Conservation (phyloP, 495 filamentous ascomycete species). For the Trichoderma gamsii region DNA sequence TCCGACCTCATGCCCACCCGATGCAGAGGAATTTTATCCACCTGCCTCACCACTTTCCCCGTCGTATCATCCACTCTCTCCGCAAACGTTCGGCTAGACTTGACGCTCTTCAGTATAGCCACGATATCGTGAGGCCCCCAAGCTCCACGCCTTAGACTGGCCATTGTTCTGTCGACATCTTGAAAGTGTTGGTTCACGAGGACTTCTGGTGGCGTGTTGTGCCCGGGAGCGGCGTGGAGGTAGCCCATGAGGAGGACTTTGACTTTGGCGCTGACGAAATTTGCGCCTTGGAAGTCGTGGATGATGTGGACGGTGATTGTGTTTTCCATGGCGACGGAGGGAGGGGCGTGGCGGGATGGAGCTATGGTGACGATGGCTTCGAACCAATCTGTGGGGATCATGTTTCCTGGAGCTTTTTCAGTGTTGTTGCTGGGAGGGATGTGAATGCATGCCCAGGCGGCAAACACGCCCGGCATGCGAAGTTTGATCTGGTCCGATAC, state of each 20-base stretch:
- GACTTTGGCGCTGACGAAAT: conserved; percentile 35
- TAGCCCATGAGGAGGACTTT: conserved; percentile 53
- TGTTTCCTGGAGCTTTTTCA: conserved; percentile 18
- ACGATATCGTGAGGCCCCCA: conserved; percentile 43
- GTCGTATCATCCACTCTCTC: conserved; percentile 37
- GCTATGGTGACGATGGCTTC: conserved; percentile 49
- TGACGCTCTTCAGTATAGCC: conserved; percentile 24
- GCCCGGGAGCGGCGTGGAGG: conserved; percentile 35
- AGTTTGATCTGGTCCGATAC: conserved; percentile 41
- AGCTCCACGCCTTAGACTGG: conserved; percentile 46
- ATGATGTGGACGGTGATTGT: conserved; percentile 39
- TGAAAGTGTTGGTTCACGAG: conserved; percentile 32
- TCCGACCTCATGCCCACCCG: conserved; percentile 48
- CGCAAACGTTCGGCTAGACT: conserved; percentile 25
- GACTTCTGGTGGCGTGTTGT: conserved; percentile 32
- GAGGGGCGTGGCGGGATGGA: conserved; percentile 32
- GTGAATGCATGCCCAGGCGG: conserved; percentile 52
- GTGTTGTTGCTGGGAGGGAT: conserved; percentile 17
- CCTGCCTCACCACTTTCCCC: conserved; percentile 40
- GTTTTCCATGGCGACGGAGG: conserved; percentile 36
- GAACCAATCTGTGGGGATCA: conserved; percentile 36
- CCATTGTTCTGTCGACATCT: conserved; percentile 44
- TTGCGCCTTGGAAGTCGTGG: conserved; percentile 38
- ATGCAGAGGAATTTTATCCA: conserved; percentile 51
- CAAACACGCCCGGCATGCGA: conserved; percentile 54